phyloP scores from a whole-genome alignment of 345 rosid genomes.

The Gossypium australe region DNA sequence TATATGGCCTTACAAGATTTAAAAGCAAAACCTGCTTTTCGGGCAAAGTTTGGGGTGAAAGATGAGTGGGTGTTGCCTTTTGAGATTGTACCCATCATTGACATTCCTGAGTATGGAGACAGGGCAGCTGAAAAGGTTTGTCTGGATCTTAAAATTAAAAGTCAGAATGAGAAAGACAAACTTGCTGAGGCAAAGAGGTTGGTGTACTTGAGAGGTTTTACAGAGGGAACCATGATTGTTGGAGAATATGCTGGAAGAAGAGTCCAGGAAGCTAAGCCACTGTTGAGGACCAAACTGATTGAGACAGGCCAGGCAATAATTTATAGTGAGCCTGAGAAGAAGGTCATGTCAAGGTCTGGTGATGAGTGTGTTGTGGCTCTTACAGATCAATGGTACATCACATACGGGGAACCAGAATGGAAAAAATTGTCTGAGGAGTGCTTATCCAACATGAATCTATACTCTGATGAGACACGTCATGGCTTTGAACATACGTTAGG shows the following conservation, averaged over 20 bases:
- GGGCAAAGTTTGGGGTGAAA: slow-evolving; percentile 67
- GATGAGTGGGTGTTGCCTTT: slow-evolving; percentile 85
- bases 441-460: slow-evolving; percentile 70
- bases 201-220: slow-evolving; percentile 83
- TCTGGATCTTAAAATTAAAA: slow-evolving; percentile 69
- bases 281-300: slow-evolving; percentile 58
- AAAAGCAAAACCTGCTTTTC: slow-evolving; percentile 71
- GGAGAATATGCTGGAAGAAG: slow-evolving; percentile 69
- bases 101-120: slow-evolving; percentile 83
- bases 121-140: slow-evolving; percentile 86
- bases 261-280: slow-evolving; percentile 78
- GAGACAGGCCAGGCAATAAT: slow-evolving; percentile 68
- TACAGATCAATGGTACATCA: slow-evolving; percentile 96
- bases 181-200: slow-evolving; percentile 87
- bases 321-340: slow-evolving; percentile 95
- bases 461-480: slow-evolving; percentile 74
- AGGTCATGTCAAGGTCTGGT: slow-evolving; percentile 89
- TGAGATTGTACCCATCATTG: slow-evolving; percentile 69
- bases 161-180: slow-evolving; percentile 92
- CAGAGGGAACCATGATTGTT: slow-evolving; percentile 73
- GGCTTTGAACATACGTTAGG: slow-evolving; percentile 87
- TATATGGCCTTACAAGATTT: slow-evolving; percentile 78
- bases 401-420: slow-evolving; percentile 87
- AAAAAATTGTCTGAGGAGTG: slow-evolving; percentile 69
- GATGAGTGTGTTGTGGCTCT: slow-evolving; percentile 99